Evolutionary conservation across 208 protist genomes (phyloP), one percentile per base, ranked within the genome.

Genomic region (Sergeia podlipaevii): DNA sequence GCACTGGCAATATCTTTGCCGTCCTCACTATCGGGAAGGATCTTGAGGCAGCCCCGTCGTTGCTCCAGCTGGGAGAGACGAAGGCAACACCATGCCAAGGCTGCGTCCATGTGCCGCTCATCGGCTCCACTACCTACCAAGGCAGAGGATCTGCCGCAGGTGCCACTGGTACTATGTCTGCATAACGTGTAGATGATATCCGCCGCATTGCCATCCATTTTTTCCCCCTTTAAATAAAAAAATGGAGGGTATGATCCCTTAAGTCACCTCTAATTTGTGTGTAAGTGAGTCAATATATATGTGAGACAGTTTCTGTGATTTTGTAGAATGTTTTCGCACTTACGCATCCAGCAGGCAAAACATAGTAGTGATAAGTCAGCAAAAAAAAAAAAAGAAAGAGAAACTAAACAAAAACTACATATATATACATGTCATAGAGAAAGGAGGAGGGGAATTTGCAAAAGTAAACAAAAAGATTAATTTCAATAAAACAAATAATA

Each of bases 401-500:
- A 44, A 50, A 4, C 26, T 4, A 34, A 51, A 45, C 27, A 50
- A 28, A 43, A n/a, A n/a, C n/a, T n/a, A n/a, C n/a, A n/a, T 47
- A 60, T 18, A 17, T n/a, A 47, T 39, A 15, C 33, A 27, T 36
- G 46, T 20, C 21, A 51, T 28, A 17, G 37, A 36, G 26, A 44
- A 26, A 41, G 20, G 41, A 13, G 47, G 15, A 28, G 5, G 18
- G 2, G 18, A 28, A 54, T 17, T 43, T 15, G 15, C 13, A 54
- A 54, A 7, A 10, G 27, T 43, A 47, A 45, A 60, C 53, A 62
- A 53, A 29, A 54, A 62, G 26, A 11, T 21, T 7, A 26, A 41
- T 42, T 23, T 26, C 2, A 2, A 32, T 3, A 45, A 21, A 33
- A 39, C 18, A 46, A 52, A 45, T 29, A 29, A 49, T 4, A 20